Percentiles rank a stretch among this genome's conserved stretches.
Conservation (phyloP, 2,329 filamentous ascomycete genomes). For the Aspergillus oerlinghausenensis region DNA sequence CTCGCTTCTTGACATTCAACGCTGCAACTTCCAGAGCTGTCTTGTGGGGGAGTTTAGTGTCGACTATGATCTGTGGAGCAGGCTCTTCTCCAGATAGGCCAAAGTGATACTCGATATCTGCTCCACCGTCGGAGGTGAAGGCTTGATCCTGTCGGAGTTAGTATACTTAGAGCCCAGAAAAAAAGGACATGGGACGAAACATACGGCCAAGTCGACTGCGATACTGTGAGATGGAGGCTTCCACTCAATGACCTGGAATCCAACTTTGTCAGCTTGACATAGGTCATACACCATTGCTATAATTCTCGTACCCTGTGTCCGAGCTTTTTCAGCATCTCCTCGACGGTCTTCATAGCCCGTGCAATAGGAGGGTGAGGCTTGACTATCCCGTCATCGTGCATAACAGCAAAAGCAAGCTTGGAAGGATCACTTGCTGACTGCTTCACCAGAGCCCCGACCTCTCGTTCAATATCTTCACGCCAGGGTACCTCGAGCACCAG, state of each 20-base stretch:
- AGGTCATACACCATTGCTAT: neutral
- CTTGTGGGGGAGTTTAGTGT: conserved; percentile 29
- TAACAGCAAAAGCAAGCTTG: conserved; percentile 52
- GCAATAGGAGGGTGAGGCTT: conserved; percentile 54
- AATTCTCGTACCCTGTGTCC: conserved; percentile 45
- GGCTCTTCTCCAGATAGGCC: conserved; percentile 53
- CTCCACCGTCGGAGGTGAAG: conserved; percentile 45
- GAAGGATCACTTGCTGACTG: conserved; percentile 24
- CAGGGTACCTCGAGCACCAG: conserved; percentile 63
- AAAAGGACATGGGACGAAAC: conserved; percentile 9
- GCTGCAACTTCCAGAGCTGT: conserved; percentile 42
- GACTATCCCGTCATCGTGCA: conserved; percentile 49
- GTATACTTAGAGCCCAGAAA: neutral
- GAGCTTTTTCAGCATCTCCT: conserved; percentile 45
- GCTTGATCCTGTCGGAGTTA: conserved; percentile 19
- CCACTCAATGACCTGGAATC: conserved; percentile 52
- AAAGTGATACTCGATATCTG: conserved; percentile 49
- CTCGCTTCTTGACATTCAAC: conserved; percentile 51
- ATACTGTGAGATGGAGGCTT: conserved; percentile 48
- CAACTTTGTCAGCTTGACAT: neutral
- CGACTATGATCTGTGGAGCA: conserved; percentile 40
- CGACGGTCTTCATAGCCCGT: conserved; percentile 50
- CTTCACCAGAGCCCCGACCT: conserved; percentile 37
- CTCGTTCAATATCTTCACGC: conserved; percentile 45
- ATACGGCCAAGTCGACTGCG: conserved; percentile 38